Evolutionary conservation across 2,329 filamentous ascomycete genomes (phyloP).

Genomic region (Simplicillium aogashimaense): DNA sequence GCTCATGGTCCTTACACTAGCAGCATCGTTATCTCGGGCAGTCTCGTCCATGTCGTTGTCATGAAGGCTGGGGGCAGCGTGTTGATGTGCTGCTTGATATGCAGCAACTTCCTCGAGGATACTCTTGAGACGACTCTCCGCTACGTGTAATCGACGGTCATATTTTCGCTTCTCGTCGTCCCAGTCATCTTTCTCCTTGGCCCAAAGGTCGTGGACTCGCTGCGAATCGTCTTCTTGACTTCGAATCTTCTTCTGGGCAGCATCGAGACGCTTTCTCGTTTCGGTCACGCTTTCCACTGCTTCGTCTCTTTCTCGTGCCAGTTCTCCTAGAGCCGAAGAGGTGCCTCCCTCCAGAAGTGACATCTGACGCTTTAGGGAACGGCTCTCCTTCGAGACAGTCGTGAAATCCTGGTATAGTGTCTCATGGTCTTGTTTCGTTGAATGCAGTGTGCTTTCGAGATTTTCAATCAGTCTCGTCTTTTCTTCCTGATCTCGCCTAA

Average conservation of each 20-base stretch:
- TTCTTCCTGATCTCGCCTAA: constrained; percentile 83
- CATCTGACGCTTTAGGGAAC: constrained; percentile 75
- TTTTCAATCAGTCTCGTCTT: constrained; percentile 80
- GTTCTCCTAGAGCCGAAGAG: constrained; percentile 71
- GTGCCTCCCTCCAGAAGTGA: constrained; percentile 81
- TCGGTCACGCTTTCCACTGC: constrained; percentile 65
- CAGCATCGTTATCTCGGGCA: constrained; percentile 57
- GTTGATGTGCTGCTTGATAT: constrained; percentile 47
- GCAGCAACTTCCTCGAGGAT: constrained; percentile 80
- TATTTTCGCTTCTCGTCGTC: constrained; percentile 71
- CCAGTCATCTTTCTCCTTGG: constrained; percentile 76
- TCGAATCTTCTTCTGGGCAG: constrained; percentile 65
- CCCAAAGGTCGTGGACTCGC: constrained; percentile 70
- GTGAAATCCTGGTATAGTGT: constrained; percentile 51
- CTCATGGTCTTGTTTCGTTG: constrained; percentile 65
- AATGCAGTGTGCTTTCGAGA: constrained; percentile 66
- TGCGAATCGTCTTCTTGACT: constrained; percentile 76
- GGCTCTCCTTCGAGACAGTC: constrained; percentile 62
- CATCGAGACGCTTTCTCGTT: constrained; percentile 66
- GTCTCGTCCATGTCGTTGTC: constrained; percentile 54
- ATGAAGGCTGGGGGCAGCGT: constrained; percentile 24
- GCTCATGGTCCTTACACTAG: constrained; percentile 63
- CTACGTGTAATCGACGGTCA: constrained; percentile 81
- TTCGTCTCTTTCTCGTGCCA: constrained; percentile 78
- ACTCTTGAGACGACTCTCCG: constrained; percentile 73